Evolutionary conservation across 495 filamentous ascomycete genomes (phyloP).

Genomic region (Neurospora tetrasperma): DNA sequence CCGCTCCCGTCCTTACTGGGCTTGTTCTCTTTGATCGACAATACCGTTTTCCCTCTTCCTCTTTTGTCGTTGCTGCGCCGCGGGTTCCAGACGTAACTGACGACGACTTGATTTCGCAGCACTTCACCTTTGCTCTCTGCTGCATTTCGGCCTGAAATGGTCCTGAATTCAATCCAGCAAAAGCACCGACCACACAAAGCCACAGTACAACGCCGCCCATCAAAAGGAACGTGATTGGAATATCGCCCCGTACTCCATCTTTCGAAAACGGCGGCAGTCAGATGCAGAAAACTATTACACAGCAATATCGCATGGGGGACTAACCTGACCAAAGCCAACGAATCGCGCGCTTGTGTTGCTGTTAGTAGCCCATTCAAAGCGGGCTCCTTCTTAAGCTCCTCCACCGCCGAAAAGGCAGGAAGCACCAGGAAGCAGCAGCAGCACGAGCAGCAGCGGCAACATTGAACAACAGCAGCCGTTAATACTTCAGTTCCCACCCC

Average conservation of each 20-base stretch:
- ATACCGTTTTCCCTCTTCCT: background rate
- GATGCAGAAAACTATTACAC: background rate
- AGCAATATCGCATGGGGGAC: background rate
- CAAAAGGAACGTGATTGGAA: background rate
- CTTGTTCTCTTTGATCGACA: conserved; percentile 3
- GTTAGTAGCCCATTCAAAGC: background rate
- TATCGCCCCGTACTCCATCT: background rate
- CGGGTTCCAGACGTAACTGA: background rate
- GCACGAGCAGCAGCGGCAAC: background rate
- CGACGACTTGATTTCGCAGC: background rate
- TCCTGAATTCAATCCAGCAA: background rate
- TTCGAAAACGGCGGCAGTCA: background rate
- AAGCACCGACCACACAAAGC: background rate
- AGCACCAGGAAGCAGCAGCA: background rate
- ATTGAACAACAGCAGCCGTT: background rate
- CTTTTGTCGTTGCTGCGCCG: background rate
- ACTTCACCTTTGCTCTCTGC: background rate
- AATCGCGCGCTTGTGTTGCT: background rate
- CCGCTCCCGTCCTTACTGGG: conserved; percentile 1
- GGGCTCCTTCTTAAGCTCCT: background rate
- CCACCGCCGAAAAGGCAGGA: background rate
- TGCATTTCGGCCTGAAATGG: background rate
- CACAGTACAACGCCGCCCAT: background rate
- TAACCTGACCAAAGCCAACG: background rate
- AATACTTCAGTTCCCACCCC: background rate